Percentiles rank a stretch among this genome's conserved stretches.
Conservation (phyloP, 371 early-diverging fungal genomes). For the Mortierella sp. region DNA sequence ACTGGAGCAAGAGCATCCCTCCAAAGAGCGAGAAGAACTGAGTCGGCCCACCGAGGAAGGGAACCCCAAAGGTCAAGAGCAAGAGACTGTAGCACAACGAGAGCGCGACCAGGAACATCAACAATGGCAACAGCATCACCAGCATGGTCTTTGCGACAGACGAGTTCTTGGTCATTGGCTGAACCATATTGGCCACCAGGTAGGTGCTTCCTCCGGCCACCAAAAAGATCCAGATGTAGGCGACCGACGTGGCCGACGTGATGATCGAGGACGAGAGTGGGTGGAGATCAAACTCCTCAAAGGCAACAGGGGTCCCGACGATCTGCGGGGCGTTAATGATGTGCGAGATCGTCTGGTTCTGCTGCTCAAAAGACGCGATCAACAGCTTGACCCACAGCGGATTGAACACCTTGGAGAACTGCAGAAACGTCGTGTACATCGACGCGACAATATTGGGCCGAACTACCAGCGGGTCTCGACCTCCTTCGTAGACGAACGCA, state of each 20-base stretch:
- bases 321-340: conserved; percentile 26
- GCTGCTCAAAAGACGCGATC: background rate
- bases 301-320: conserved; percentile 49
- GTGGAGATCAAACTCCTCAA: conserved; percentile 51
- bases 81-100: conserved; percentile 41
- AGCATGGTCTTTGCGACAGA: conserved; percentile 27
- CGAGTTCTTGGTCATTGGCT: conserved; percentile 33
- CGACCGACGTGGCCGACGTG: conserved; percentile 46
- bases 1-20: conserved; percentile 44
- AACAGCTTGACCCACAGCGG: conserved; percentile 38
- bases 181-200: conserved; percentile 42
- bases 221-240: conserved; percentile 55
- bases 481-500: conserved; percentile 47
- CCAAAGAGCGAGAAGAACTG: conserved; percentile 44
- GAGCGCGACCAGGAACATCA: conserved; percentile 21
- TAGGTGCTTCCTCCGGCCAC: conserved; percentile 53
- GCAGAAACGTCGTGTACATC: conserved; percentile 45
- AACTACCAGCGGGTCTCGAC: conserved; percentile 40
- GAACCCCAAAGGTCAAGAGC: conserved; percentile 41
- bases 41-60: conserved; percentile 14
- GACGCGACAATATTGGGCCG: conserved; percentile 39
- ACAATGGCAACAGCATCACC: conserved; percentile 22
- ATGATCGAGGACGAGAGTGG: conserved; percentile 38
- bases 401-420: conserved; percentile 40
- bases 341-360: conserved; percentile 4